Evolutionary conservation across 495 filamentous ascomycete genomes (phyloP).

Genomic region (Staphylotrichum tortipilum): DNA sequence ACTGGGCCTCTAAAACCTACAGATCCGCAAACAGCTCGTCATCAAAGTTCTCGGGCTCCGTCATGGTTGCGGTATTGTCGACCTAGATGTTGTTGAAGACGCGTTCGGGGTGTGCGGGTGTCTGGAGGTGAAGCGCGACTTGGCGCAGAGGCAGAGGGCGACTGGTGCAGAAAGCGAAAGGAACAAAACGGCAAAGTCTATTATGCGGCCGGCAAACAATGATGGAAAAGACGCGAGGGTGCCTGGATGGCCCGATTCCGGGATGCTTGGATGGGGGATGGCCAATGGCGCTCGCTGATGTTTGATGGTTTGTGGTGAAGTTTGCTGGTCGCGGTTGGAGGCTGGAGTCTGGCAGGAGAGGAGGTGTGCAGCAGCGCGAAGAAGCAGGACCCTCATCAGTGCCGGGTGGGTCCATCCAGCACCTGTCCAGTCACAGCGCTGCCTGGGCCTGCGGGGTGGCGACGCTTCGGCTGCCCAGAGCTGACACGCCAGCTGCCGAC

Average conservation of each 20-base stretch:
- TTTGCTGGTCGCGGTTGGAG: background rate
- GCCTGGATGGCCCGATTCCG: too few species aligned
- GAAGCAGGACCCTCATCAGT: background rate
- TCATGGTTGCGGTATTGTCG: conserved; percentile 59
- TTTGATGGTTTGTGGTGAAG: background rate
- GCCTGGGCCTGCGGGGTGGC: background rate
- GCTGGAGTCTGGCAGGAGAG: background rate
- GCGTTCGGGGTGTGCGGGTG: background rate
- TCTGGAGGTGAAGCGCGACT: too few species aligned
- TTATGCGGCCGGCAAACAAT: too few species aligned
- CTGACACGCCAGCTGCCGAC: conserved; percentile 10
- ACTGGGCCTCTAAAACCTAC: conserved; percentile 53
- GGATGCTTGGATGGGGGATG: too few species aligned
- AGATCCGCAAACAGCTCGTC: conserved; percentile 98
- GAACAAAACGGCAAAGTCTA: too few species aligned
- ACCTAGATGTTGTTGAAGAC: background rate
- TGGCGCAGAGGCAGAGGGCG: too few species aligned
- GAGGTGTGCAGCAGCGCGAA: too few species aligned
- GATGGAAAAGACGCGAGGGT: too few species aligned
- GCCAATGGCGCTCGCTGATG: background rate
- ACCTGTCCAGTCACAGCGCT: background rate
- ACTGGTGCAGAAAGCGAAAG: too few species aligned
- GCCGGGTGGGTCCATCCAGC: conserved; percentile 2
- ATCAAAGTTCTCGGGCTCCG: conserved; percentile 82
- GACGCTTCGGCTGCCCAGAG: conserved; percentile 6